These are phyloP conservation scores for Saccharomycopsis microspora DNA, from an alignment of 805 yeast genomes.

Conservation along the genomic window DNA sequence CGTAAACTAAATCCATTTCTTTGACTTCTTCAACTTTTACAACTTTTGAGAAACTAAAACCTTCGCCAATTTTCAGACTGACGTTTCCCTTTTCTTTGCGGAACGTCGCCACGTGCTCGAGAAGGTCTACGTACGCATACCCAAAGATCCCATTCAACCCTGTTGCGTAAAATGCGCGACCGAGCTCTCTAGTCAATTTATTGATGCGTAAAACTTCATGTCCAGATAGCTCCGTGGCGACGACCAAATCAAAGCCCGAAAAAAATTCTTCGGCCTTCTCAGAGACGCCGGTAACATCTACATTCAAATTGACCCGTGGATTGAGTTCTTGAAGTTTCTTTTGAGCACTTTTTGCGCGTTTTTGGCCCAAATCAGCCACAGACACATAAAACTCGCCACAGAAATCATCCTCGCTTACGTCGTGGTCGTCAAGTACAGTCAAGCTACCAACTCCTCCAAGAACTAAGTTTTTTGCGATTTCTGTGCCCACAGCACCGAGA, in stretches of 20 bases:
- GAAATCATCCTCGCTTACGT: slow-evolving; percentile 49
- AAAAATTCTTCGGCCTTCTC: slow-evolving; percentile 28
- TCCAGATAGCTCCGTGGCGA: slow-evolving; percentile 56
- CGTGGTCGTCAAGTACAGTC: slow-evolving; percentile 51
- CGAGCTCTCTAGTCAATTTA: slow-evolving; percentile 37
- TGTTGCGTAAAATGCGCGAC: slow-evolving; percentile 57
- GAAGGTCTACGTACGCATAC: slow-evolving; percentile 67
- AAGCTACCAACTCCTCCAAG: slow-evolving; percentile 81
- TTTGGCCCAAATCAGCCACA: slow-evolving; percentile 41
- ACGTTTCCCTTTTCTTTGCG: slow-evolving; percentile 38
- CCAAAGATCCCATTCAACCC: slow-evolving; percentile 77
- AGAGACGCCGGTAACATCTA: slow-evolving; percentile 24
- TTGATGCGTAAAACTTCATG: slow-evolving; percentile 38
- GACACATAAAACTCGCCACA: slow-evolving; percentile 66
- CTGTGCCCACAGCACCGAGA: slow-evolving; percentile 70
- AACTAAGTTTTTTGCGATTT: slow-evolving; percentile 72
- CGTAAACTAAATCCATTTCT: slow-evolving; percentile 17
- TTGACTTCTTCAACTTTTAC: slow-evolving; percentile 22
- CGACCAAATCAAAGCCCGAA: slow-evolving; percentile 51
- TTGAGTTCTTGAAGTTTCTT: slow-evolving; percentile 61
- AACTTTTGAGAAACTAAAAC: slow-evolving; percentile 9
- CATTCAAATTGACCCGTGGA: slow-evolving; percentile 55
- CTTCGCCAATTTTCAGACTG: slow-evolving; percentile 39
- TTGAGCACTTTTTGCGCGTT: slow-evolving; percentile 43
- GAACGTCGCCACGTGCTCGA: slow-evolving; percentile 44